Evolutionary conservation across 306 rosid genomes (phyloP).

Genomic region (Argentina anserina): DNA sequence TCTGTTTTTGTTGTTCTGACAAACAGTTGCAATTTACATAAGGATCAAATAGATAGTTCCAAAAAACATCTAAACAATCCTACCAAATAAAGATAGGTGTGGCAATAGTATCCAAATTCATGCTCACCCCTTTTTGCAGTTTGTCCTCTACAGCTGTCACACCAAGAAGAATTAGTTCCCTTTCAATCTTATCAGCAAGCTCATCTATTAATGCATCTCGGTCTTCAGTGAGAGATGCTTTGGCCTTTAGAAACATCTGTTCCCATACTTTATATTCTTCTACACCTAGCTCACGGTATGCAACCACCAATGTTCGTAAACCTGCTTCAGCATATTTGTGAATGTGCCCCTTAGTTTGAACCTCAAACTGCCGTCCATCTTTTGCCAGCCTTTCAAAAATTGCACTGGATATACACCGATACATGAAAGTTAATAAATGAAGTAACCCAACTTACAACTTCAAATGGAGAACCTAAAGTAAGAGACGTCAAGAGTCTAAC

Average conservation of each 20-base stretch:
- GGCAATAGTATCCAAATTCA: background rate
- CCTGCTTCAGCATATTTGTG: slow-evolving; percentile 83
- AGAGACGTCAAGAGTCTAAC: slow-evolving; percentile 37
- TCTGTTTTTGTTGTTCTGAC: background rate
- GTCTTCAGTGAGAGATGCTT: slow-evolving; percentile 52
- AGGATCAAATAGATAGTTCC: background rate
- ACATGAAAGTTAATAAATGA: slow-evolving; percentile 27
- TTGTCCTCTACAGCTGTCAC: slow-evolving; percentile 91
- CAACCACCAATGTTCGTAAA: slow-evolving; percentile 67
- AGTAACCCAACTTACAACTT: slow-evolving; percentile 25
- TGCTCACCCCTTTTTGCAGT: slow-evolving; percentile 75
- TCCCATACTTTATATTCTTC: slow-evolving; percentile 67
- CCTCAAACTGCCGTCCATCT: slow-evolving; percentile 62
- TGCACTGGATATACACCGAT: slow-evolving; percentile 44
- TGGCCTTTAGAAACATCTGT: slow-evolving; percentile 50
- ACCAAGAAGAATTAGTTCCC: slow-evolving; percentile 68
- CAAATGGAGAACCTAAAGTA: slow-evolving; percentile 16
- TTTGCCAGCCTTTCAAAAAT: slow-evolving; percentile 71
- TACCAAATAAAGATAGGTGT: background rate
- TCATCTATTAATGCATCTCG: slow-evolving; percentile 51
- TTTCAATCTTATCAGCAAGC: slow-evolving; percentile 67
- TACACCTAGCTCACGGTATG: slow-evolving; percentile 59
- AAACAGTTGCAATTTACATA: slow-evolving; percentile 12
- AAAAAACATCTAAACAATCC: background rate
- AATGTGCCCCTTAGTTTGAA: slow-evolving; percentile 62